A percentile compares a stretch with the other conserved stretches of the same genome.
Conservation (phyloP, 192 early-diverging fungal genomes). For the Coemansia erecta region DNA sequence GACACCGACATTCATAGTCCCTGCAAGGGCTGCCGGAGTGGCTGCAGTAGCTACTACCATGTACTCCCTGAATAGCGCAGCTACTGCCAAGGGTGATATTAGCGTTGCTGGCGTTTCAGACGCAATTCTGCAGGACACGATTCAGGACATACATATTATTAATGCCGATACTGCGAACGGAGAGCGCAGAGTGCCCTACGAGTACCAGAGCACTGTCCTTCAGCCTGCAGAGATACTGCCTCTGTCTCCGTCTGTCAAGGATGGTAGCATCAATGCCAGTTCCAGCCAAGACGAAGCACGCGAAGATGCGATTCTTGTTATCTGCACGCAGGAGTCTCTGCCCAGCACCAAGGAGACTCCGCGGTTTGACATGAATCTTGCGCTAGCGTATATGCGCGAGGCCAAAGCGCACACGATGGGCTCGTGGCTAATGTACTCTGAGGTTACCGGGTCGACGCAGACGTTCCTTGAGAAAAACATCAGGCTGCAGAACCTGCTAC, state of each 20-base stretch:
- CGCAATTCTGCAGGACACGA: conserved; percentile 26
- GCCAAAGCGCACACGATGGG: conserved; percentile 61
- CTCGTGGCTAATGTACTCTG: conserved; percentile 71
- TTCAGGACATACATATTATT: conserved; percentile 44
- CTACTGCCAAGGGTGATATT: conserved; percentile 14
- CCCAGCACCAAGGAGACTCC: conserved; percentile 56
- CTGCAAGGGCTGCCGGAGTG: conserved; percentile 34
- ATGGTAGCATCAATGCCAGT: neutral
- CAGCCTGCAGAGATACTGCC: conserved; percentile 4
- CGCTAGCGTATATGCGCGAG: conserved; percentile 52
- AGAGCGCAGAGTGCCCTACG: conserved; percentile 25
- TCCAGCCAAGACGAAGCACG: conserved; percentile 18
- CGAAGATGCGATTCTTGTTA: conserved; percentile 46
- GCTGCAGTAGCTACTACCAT: conserved; percentile 23
- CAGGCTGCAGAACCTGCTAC: conserved; percentile 61
- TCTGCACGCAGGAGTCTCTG: conserved; percentile 39
- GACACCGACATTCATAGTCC: conserved; percentile 41
- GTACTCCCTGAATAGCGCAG: conserved; percentile 26
- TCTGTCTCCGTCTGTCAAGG: neutral
- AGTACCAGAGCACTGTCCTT: conserved; percentile 30
- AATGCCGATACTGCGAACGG: conserved; percentile 15
- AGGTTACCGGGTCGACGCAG: conserved; percentile 84
- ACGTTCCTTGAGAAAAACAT: conserved; percentile 91
- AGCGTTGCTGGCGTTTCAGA: conserved; percentile 16
- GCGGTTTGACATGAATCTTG: conserved; percentile 58